Conservation (phyloP, 345 rosid genomes). For the Citrus maxima region DNA sequence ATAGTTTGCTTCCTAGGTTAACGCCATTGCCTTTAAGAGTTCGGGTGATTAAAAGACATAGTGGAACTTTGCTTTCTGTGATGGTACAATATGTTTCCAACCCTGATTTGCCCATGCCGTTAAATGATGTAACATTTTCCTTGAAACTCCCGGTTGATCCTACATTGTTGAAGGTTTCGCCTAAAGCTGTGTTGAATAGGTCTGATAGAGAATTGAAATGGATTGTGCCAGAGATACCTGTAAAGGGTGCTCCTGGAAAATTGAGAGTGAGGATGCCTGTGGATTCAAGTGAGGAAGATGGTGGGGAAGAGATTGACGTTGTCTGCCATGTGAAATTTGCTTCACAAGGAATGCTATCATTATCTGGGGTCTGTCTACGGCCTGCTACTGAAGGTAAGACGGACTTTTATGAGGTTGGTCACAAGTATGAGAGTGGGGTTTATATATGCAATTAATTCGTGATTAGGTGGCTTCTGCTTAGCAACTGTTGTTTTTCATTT, state of each 20-base stretch:
- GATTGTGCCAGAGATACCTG: conserved; percentile 82
- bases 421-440: conserved; percentile 74
- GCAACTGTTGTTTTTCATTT: conserved; percentile 8
- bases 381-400: conserved; percentile 79
- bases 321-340: conserved; percentile 75
- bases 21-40: conserved; percentile 91
- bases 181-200: conserved; percentile 86
- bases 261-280: conserved; percentile 90
- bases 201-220: conserved; percentile 86
- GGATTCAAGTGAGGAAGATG: conserved; percentile 58
- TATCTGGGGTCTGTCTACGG: conserved; percentile 64
- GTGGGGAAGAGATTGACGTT: conserved; percentile 69
- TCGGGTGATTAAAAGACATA: conserved; percentile 71
- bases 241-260: conserved; percentile 63
- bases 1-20: conserved; percentile 78
- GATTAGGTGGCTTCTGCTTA: conserved; percentile 3
- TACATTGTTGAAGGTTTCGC: conserved; percentile 85
- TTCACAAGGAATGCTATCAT: conserved; percentile 52
- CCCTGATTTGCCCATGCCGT: conserved; percentile 70
- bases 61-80: conserved; percentile 91
- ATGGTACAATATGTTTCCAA: conserved; percentile 94
- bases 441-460: conserved; percentile 67
- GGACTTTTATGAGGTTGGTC: conserved; percentile 76
- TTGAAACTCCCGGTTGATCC: conserved; percentile 96
- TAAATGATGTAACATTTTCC: conserved; percentile 68